Conservation (phyloP, 1,284 basidiomycete genomes). For the Boletus mariae region DNA sequence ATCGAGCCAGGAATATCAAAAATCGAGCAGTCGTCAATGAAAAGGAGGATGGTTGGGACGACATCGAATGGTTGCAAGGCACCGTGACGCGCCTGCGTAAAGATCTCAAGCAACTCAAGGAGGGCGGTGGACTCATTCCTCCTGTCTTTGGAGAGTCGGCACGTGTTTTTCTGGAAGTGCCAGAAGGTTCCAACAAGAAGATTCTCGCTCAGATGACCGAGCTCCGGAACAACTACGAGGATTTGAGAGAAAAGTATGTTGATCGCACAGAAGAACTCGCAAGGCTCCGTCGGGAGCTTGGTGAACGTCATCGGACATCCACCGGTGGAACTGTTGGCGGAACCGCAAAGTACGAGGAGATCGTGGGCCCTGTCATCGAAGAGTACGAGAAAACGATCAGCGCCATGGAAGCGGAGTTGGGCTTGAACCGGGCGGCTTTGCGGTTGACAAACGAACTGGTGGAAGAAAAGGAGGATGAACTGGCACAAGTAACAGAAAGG, state of each 20-base stretch:
- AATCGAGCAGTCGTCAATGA: slow-evolving; percentile 91
- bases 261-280: slow-evolving; percentile 87
- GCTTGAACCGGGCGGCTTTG: slow-evolving; percentile 84
- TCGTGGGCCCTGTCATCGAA: slow-evolving; percentile 96
- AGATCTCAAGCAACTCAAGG: slow-evolving; percentile 76
- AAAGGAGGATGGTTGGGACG: slow-evolving; percentile 97
- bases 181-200: slow-evolving; percentile 65
- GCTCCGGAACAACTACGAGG: slow-evolving; percentile 79
- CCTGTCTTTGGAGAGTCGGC: slow-evolving; percentile 28
- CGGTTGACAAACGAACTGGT: slow-evolving; percentile 88
- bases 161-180: slow-evolving; percentile 28
- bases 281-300: slow-evolving; percentile 68
- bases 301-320: slow-evolving; percentile 60
- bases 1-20: slow-evolving; percentile 96
- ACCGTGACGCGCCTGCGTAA: slow-evolving; percentile 82
- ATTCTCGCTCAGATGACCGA: slow-evolving; percentile 73
- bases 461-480: slow-evolving; percentile 83
- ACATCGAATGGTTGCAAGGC: slow-evolving; percentile 92
- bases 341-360: slow-evolving; percentile 87
- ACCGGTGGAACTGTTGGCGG: slow-evolving; percentile 67
- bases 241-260: slow-evolving; percentile 78
- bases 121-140: slow-evolving; percentile 43
- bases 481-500: slow-evolving; percentile 61
- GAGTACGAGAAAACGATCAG: slow-evolving; percentile 98
- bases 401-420: slow-evolving; percentile 92